A percentile compares a stretch with the other conserved stretches of the same genome.
These are phyloP conservation scores for Vigna mungo DNA, from an alignment of 306 rosid species.

Conservation along the genomic window DNA sequence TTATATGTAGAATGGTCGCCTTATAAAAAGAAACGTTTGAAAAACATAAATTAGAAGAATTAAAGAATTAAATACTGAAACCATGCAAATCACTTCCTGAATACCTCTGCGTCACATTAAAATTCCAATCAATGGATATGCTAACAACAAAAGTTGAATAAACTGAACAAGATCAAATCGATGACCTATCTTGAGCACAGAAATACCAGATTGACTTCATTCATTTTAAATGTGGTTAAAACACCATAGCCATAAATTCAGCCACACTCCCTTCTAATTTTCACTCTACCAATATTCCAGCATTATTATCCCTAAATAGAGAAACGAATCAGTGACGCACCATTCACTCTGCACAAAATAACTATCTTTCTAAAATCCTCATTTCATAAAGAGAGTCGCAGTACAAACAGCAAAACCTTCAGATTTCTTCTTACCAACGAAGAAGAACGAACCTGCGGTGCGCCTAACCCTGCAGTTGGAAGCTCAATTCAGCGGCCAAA, in stretches of 20 bases:
- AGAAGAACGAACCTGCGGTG: no score
- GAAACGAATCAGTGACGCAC: constrained; percentile 5
- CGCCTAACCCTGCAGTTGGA: no score
- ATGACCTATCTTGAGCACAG: no score
- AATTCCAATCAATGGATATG: constrained; percentile 30
- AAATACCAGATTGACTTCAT: not conserved
- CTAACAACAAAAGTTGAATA: constrained; percentile 10
- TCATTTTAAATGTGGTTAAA: not conserved
- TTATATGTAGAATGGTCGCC: constrained; percentile 6
- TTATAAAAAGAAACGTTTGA: not conserved
- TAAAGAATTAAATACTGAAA: constrained; percentile 38
- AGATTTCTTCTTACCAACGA: not conserved
- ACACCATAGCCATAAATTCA: not conserved
- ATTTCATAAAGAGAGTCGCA: constrained; percentile 8
- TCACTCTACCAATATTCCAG: not conserved
- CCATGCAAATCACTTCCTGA: constrained; percentile 92
- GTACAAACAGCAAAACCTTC: constrained; percentile 6
- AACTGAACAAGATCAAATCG: not conserved
- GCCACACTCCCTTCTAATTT: not conserved
- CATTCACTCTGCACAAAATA: constrained; percentile 8
- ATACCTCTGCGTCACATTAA: constrained; percentile 68
- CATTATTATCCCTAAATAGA: constrained; percentile 1
- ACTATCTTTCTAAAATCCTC: not conserved
- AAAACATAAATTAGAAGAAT: not conserved
- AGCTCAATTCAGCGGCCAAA: no score